These are phyloP conservation scores for Citrus reticulata DNA, from an alignment of 345 rosid species.

Conservation along the genomic window DNA sequence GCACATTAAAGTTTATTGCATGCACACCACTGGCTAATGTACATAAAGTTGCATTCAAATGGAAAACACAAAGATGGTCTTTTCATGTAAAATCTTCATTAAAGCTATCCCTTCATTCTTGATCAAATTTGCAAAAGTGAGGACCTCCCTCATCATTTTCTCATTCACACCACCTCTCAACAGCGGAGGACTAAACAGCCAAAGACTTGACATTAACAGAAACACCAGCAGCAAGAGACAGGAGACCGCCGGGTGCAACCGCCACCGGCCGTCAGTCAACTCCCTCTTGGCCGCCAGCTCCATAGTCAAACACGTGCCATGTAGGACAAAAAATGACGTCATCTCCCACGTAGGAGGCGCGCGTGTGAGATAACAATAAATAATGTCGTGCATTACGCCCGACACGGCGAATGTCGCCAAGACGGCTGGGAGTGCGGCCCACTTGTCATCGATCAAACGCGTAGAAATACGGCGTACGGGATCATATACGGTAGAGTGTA, in stretches of 20 bases:
- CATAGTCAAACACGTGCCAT: slow-evolving; percentile 36
- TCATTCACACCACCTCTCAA: slow-evolving; percentile 37
- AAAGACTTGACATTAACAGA: slow-evolving; percentile 30
- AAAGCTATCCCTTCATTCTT: background rate
- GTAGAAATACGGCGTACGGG: slow-evolving; percentile 30
- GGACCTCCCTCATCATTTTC: slow-evolving; percentile 31
- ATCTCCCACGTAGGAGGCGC: slow-evolving; percentile 72
- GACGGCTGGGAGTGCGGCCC: slow-evolving; percentile 32
- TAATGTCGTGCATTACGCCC: slow-evolving; percentile 59
- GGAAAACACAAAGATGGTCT: background rate
- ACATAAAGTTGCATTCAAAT: background rate
- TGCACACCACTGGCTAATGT: too few relatives aligned
- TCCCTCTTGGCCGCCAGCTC: slow-evolving; percentile 47
- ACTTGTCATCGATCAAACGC: slow-evolving; percentile 15
- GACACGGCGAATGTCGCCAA: slow-evolving; percentile 54
- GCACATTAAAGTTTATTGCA: too few relatives aligned
- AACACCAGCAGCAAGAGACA: slow-evolving; percentile 34
- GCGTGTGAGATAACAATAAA: slow-evolving; percentile 43
- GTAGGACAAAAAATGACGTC: slow-evolving; percentile 59
- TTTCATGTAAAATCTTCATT: background rate
- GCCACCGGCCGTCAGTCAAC: slow-evolving; percentile 19
- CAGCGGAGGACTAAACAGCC: slow-evolving; percentile 53
- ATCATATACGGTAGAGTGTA: slow-evolving; percentile 46
- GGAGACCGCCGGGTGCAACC: slow-evolving; percentile 27
- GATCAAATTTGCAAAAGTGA: slow-evolving; percentile 11